Percentiles rank a stretch among this genome's conserved stretches.
These are phyloP conservation scores for Huntiella decipiens DNA, from an alignment of 2,329 filamentous ascomycete genomes.

Conservation along the genomic window DNA sequence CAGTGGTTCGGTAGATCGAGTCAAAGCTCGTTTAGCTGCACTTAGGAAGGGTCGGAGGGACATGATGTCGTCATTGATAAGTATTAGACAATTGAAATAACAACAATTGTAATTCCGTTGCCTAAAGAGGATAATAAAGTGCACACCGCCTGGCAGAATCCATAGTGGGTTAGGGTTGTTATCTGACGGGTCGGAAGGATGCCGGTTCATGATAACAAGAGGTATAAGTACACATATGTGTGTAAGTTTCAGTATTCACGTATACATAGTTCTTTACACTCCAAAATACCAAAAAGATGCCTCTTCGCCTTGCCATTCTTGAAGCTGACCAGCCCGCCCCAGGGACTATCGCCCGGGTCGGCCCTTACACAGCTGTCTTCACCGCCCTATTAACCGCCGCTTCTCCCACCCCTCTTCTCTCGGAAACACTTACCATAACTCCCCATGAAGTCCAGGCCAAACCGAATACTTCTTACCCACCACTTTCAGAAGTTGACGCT, in stretches of 20 bases:
- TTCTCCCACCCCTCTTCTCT: constrained; percentile 24
- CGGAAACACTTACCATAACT: constrained; percentile 35
- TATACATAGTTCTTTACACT: constrained; percentile 1
- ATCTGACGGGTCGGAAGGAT: background rate
- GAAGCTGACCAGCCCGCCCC: constrained; percentile 68
- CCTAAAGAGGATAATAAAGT: too few relatives aligned
- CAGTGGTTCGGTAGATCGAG: constrained; percentile 22
- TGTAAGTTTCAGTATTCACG: background rate
- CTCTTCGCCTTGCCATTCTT: constrained; percentile 65
- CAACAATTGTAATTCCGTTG: too few relatives aligned
- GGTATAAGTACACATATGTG: background rate
- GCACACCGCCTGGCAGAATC: too few relatives aligned
- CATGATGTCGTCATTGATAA: too few relatives aligned
- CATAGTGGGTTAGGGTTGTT: too few relatives aligned
- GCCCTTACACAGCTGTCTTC: constrained; percentile 56
- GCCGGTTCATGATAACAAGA: background rate
- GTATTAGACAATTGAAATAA: too few relatives aligned
- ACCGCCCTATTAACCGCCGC: constrained; percentile 36
- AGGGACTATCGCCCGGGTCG: constrained; percentile 43
- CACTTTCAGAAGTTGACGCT: constrained; percentile 57
- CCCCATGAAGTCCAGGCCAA: constrained; percentile 50
- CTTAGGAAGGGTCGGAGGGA: constrained; percentile 33
- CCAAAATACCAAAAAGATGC: constrained; percentile 14
- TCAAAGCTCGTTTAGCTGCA: constrained; percentile 28
- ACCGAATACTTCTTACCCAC: constrained; percentile 44